Conservation (phyloP, 495 filamentous ascomycete genomes). For the Hypomontagnella submonticulosa region DNA sequence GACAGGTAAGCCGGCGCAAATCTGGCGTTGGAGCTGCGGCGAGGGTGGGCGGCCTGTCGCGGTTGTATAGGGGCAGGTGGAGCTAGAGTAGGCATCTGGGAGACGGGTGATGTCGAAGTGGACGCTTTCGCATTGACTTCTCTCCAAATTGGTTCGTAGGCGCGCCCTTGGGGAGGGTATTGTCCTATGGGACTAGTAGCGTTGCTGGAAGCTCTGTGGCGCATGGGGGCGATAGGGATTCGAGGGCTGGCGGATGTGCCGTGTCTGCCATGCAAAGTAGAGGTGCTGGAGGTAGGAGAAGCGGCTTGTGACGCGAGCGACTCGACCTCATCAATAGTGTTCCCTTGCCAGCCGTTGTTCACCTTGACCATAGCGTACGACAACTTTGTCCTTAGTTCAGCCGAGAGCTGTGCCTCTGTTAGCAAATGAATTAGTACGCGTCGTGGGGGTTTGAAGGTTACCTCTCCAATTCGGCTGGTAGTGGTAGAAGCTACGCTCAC, state of each 20-base stretch:
- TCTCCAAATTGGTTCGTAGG: conserved; percentile 60
- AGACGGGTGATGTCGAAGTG: conserved; percentile 38
- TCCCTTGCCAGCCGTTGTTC: conserved; percentile 82
- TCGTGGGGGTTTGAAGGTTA: conserved; percentile 52
- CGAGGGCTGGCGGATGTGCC: conserved; percentile 61
- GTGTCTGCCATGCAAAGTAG: conserved; percentile 61
- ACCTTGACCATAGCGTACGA: conserved; percentile 93
- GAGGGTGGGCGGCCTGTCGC: conserved; percentile 48
- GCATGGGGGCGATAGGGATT: conserved; percentile 46
- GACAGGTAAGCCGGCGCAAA: conserved; percentile 54
- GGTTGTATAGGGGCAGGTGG: conserved; percentile 70
- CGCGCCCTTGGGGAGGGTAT: conserved; percentile 42
- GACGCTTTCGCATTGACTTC: conserved; percentile 45
- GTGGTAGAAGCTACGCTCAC: conserved; percentile 64
- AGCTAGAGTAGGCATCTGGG: conserved; percentile 57
- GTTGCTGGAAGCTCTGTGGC: conserved; percentile 49
- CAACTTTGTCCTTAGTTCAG: conserved; percentile 79
- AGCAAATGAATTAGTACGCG: conserved; percentile 27
- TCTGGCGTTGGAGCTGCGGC: conserved; percentile 53
- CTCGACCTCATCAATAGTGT: conserved; percentile 75
- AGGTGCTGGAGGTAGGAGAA: conserved; percentile 66
- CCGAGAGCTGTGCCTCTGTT: conserved; percentile 69
- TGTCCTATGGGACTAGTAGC: conserved; percentile 48
- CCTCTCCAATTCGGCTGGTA: conserved; percentile 78
- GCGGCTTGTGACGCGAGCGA: conserved; percentile 69